Evolutionary conservation across 495 filamentous ascomycete species (phyloP), one percentile per base, ranked within the genome.

Genomic region (Paragyromitra xinjiangensis): DNA sequence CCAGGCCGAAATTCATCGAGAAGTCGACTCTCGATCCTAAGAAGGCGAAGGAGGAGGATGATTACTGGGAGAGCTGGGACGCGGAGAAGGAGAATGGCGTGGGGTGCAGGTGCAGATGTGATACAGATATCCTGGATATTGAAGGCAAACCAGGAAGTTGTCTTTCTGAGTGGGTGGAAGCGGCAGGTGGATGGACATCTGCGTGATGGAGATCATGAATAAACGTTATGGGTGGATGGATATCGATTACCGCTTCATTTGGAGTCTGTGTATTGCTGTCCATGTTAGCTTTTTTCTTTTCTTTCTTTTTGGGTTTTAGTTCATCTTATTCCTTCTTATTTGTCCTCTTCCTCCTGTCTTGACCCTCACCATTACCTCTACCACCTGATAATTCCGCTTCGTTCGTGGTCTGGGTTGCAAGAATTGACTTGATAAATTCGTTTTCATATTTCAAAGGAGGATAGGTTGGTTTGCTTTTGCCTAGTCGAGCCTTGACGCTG

Each of bases 41-140:
- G 84, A 91, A 92, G 85, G 91, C 95, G 42, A 89, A 90, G 73
- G 94, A 97, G 85, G 95, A 99, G 84, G 95, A 98, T 78, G 91
- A 94, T 71, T 99, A 98, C 86, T 99, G 96, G 96, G 94, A 93
- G 37, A 89, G 88, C 24, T 91, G 88, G 80, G 95, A 99, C 83
- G 84, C 89, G 7, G 91, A 91, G 73, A 93, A 94, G 85, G 94
- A 98, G 86, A 98, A 98, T 81, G 95, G 95, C 69, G 95, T 99
- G 24, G 95, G 95, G 42, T 99, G 95, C 85, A 88, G 95, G 82
- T 99, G 95, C 88, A 91, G 91, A 79, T 99, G 95, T 83, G 95
- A 99, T 83, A 98, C 94, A n/a, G 95, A 98, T 84, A 97, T 98
- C 81, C 91, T 93, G 29, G 95, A 99, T 81, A 94, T 99, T 26